Percentiles rank a stretch among this genome's conserved stretches.
Conservation (phyloP, 495 filamentous ascomycete genomes). For the Penicillium waksmanii region DNA sequence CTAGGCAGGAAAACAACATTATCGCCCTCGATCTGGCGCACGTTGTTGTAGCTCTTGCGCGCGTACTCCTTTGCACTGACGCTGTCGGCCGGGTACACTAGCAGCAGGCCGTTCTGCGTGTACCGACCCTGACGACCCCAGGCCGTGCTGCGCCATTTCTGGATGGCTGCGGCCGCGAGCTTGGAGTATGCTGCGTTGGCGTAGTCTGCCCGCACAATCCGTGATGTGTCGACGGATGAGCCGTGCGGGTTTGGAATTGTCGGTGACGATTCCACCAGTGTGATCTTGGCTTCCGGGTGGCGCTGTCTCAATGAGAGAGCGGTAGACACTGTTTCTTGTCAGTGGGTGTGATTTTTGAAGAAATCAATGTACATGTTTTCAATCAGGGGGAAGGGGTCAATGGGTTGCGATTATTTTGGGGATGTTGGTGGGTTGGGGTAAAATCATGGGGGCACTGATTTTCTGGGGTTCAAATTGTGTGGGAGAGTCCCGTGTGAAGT, state of each 20-base stretch:
- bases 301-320: slow-evolving; percentile 63
- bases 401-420: too few relatives aligned
- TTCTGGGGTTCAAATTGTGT: slow-evolving; percentile 8
- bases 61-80: slow-evolving; percentile 66
- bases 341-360: slow-evolving; percentile 10
- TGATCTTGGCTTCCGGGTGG: slow-evolving; percentile 61
- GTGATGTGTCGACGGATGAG: slow-evolving; percentile 73
- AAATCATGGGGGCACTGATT: not conserved
- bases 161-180: slow-evolving; percentile 68
- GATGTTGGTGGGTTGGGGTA: not conserved
- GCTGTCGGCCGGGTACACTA: slow-evolving; percentile 60
- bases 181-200: slow-evolving; percentile 69
- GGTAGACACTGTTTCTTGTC: slow-evolving; percentile 57
- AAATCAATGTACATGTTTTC: not conserved
- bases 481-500: not conserved
- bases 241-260: slow-evolving; percentile 73
- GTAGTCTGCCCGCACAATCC: slow-evolving; percentile 85
- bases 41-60: slow-evolving; percentile 66
- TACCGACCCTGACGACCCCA: slow-evolving; percentile 72
- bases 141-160: slow-evolving; percentile 68
- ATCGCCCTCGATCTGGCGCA: slow-evolving; percentile 46
- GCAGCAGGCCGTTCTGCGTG: slow-evolving; percentile 71
- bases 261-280: slow-evolving; percentile 66
- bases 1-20: slow-evolving; percentile 55
- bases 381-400: not conserved